phyloP scores from a whole-genome alignment of 192 early-diverging fungal species.

The Rhizoclosmatium sp. region DNA sequence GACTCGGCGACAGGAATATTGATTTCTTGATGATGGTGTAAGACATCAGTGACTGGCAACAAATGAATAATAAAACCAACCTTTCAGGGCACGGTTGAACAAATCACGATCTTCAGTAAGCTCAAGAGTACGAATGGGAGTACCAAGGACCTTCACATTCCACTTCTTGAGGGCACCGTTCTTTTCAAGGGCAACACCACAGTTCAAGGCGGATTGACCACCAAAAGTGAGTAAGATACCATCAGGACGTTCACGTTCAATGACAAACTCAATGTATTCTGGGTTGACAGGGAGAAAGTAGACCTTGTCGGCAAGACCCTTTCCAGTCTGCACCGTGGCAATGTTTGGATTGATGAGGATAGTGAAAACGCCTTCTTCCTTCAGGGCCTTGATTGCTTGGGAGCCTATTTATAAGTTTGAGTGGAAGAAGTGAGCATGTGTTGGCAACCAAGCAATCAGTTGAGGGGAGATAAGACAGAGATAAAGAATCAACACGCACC shows the following conservation, averaged over 20 bases:
- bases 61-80: constrained; percentile 38
- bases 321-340: constrained; percentile 96
- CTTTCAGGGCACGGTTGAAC: constrained; percentile 91
- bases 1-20: constrained; percentile 90
- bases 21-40: constrained; percentile 59
- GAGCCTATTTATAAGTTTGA: constrained; percentile 61
- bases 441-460: too few relatives aligned
- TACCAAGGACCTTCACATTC: constrained; percentile 92
- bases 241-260: constrained; percentile 94
- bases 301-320: constrained; percentile 90
- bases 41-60: not conserved
- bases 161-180: constrained; percentile 82
- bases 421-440: too few relatives aligned
- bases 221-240: constrained; percentile 96
- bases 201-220: constrained; percentile 96
- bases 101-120: constrained; percentile 94
- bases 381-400: constrained; percentile 97
- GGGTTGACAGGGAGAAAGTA: constrained; percentile 97
- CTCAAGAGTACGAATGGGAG: constrained; percentile 91
- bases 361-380: constrained; percentile 90
- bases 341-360: constrained; percentile 99
- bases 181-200: constrained; percentile 88
- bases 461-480: too few relatives aligned
- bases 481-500: constrained; percentile 53
- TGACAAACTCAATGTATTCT: constrained; percentile 89